Base-by-base conservation (phyloP, 176 grass and related monocot species). In the Elaeis guineensis region DNA sequence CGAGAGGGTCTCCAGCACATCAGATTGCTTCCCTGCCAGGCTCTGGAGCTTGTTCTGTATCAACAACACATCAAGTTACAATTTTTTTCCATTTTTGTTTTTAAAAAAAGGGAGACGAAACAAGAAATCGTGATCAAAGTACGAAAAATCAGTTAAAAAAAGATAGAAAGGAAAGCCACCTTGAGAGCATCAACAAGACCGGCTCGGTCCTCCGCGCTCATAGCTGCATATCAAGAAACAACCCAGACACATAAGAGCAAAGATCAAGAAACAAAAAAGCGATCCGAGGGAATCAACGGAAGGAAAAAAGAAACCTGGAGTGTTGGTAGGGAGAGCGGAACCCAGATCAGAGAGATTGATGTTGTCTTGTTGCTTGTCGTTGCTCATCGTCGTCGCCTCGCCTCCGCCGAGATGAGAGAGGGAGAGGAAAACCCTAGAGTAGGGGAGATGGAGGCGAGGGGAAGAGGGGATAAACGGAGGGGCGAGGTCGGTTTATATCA, bases 151-250 rank as follows among this genome's bases (percentile, higher is more conserved):
- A 11, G 35, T 44, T 14, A 44, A 44, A 44, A 44, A 44, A 44
- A 54, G 19, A 21, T 48, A 17, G 11, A 17, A 22, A 9, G 20
- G 17, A 25, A 54, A 17, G 26, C 8, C 59, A 73, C 70, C 70
- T 73, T 55, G 17, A 73, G 51, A 39, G 59, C 51, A 63, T 63
- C 21, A 7, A 73, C 59, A 39, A 73, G 58, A 26, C 70, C 59
- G 21, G 59, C 70, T 7, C 59, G 60, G 25, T 63, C 70, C 50
- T 63, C 70, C 70, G 18, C 70, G 50, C 51, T 63, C 51, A 73
- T 11, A 17, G 26, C 70, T 73, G 25, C 21, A 54, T 12, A 14
- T 44, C 35, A 44, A 2, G 16, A 19, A 39, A 14, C 14, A 48
- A 25, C 8, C 35, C 9, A 12, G 19, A 48, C 5, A 32, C 50